These are phyloP conservation scores for Erysiphe pulchra DNA, from an alignment of 2,329 filamentous ascomycete genomes.

Conservation along the genomic window DNA sequence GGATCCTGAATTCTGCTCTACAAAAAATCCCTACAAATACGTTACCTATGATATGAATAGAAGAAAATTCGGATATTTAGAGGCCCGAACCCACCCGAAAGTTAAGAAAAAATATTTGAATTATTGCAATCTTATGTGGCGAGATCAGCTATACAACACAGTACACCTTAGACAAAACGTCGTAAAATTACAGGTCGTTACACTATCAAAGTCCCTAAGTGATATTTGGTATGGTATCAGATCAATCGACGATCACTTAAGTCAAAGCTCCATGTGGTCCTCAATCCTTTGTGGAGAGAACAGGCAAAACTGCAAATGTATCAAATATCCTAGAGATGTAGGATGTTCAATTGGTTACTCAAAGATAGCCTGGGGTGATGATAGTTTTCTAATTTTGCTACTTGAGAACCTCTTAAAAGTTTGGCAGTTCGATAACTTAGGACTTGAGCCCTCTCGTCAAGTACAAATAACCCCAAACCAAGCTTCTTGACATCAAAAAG, in stretches of 20 bases:
- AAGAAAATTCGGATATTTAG: too few species aligned
- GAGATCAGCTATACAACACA: background rate
- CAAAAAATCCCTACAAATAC: too few species aligned
- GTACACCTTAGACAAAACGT: background rate
- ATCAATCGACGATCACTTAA: background rate
- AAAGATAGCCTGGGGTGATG: background rate
- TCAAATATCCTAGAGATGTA: too few species aligned
- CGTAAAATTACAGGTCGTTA: background rate
- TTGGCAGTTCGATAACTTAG: background rate
- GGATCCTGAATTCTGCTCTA: too few species aligned
- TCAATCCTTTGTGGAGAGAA: background rate
- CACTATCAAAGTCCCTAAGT: background rate
- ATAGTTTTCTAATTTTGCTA: background rate
- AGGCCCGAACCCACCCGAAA: too few species aligned
- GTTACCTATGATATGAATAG: too few species aligned
- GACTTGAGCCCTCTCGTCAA: too few species aligned
- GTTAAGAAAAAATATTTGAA: too few species aligned
- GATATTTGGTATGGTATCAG: background rate
- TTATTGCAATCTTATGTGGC: background rate
- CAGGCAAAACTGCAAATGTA: background rate
- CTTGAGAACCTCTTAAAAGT: background rate
- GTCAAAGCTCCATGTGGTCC: background rate
- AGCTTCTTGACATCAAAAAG: too few species aligned
- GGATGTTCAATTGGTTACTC: too few species aligned
- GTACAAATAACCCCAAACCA: too few species aligned